A percentile compares a stretch with the other conserved stretches of the same genome.
Conservation (phyloP, 2,329 filamentous ascomycete species). For the Leptographium wingfieldii region DNA sequence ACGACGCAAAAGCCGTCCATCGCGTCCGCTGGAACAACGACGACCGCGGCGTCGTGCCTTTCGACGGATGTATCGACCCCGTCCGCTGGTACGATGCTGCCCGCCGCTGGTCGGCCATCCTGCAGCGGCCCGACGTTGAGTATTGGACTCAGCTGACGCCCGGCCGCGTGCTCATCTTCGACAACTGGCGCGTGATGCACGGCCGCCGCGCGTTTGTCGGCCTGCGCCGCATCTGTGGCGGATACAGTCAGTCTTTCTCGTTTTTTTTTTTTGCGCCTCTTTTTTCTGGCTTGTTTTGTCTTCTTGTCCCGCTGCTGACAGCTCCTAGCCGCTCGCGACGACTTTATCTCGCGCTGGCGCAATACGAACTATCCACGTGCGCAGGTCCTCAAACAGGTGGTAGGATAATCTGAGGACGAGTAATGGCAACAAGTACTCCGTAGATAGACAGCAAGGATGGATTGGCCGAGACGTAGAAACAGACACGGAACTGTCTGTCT, state of each 20-base stretch:
- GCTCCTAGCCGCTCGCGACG: constrained; percentile 58
- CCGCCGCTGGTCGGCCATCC: constrained; percentile 55
- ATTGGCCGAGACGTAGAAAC: not conserved
- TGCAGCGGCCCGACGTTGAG: constrained; percentile 52
- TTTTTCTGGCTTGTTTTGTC: not conserved
- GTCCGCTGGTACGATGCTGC: constrained; percentile 70
- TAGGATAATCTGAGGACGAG: constrained; percentile 12
- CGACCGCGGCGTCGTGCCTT: constrained; percentile 61
- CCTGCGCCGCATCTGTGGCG: constrained; percentile 77
- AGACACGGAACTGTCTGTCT: not conserved
- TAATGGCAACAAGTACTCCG: no score
- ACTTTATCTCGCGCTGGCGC: constrained; percentile 65
- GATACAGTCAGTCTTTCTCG: constrained; percentile 53
- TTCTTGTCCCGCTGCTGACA: constrained; percentile 7
- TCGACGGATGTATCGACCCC: constrained; percentile 27
- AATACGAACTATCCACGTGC: constrained; percentile 51
- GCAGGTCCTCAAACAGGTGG: constrained; percentile 25
- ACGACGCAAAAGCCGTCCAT: constrained; percentile 25
- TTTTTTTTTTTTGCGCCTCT: no score
- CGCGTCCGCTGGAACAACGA: constrained; percentile 90
- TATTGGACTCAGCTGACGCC: constrained; percentile 74
- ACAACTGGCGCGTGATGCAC: constrained; percentile 92
- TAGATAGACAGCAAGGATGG: not conserved
- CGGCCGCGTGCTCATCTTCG: constrained; percentile 72
- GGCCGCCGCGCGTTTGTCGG: constrained; percentile 75